Conservation (phyloP, 176 grass and related monocot genomes). For the Oryza meyeriana region DNA sequence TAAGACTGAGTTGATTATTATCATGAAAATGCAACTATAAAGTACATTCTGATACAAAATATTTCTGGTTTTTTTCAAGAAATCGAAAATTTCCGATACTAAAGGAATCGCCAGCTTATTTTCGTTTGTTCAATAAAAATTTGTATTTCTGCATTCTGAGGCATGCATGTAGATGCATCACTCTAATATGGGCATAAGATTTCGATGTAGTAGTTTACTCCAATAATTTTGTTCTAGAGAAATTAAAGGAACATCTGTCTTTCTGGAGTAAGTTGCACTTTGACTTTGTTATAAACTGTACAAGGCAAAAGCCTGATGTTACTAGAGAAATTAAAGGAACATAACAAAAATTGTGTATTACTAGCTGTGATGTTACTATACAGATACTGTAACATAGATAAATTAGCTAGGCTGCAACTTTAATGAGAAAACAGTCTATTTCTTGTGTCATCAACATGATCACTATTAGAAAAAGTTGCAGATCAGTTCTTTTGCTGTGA, state of each 20-base stretch:
- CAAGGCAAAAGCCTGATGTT: neutral
- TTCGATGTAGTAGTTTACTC: neutral
- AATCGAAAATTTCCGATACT: neutral
- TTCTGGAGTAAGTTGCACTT: neutral
- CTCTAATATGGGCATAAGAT: neutral
- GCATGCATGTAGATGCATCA: neutral
- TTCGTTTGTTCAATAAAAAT: neutral
- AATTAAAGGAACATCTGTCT: neutral
- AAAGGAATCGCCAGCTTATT: neutral
- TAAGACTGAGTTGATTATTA: neutral
- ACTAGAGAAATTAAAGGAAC: neutral
- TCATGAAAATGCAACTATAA: neutral
- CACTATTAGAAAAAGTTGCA: neutral
- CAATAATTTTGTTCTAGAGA: neutral
- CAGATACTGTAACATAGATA: neutral
- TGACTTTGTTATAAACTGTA: neutral
- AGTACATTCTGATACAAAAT: neutral
- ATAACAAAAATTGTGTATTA: neutral
- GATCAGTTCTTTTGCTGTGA: neutral
- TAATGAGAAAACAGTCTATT: neutral
- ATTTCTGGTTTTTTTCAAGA: neutral
- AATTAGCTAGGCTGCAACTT: neutral
- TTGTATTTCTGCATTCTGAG: neutral
- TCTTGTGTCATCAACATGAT: slow-evolving; percentile 5
- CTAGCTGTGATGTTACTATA: neutral